These are phyloP conservation scores for Sporothrix schenckii DNA, from an alignment of 2,329 filamentous ascomycete species.

Conservation along the genomic window DNA sequence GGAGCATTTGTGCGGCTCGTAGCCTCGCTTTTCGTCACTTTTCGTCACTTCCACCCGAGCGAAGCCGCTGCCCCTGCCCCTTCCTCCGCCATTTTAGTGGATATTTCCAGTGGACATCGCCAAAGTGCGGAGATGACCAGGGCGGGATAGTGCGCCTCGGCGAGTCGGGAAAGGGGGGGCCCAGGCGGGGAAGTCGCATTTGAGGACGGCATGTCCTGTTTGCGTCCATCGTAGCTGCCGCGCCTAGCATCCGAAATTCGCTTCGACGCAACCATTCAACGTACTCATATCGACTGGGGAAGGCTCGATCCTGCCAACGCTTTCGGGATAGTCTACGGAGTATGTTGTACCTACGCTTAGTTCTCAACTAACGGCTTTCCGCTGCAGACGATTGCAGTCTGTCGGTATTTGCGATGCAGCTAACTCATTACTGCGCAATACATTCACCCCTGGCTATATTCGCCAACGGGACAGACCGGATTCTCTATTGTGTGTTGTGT, in stretches of 20 bases:
- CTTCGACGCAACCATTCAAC: background rate
- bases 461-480: too few species aligned
- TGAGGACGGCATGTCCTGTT: background rate
- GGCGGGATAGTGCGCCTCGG: conserved; percentile 25
- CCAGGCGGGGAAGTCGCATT: background rate
- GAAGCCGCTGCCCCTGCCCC: background rate
- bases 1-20: background rate
- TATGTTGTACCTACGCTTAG: background rate
- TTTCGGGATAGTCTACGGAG: too few species aligned
- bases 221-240: background rate
- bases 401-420: background rate
- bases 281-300: background rate
- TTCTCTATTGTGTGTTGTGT: too few species aligned
- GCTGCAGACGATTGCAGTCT: background rate
- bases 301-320: background rate
- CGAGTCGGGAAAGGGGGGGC: background rate
- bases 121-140: conserved; percentile 20
- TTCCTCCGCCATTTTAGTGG: background rate
- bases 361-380: background rate
- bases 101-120: background rate
- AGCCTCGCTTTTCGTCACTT: conserved; percentile 17
- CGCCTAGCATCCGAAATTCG: conserved; percentile 3
- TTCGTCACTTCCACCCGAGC: background rate
- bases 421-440: too few species aligned
- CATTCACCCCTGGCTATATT: too few species aligned